These are phyloP conservation scores for Backusella australiensis DNA, from an alignment of 192 early-diverging fungal genomes.

Conservation along the genomic window DNA sequence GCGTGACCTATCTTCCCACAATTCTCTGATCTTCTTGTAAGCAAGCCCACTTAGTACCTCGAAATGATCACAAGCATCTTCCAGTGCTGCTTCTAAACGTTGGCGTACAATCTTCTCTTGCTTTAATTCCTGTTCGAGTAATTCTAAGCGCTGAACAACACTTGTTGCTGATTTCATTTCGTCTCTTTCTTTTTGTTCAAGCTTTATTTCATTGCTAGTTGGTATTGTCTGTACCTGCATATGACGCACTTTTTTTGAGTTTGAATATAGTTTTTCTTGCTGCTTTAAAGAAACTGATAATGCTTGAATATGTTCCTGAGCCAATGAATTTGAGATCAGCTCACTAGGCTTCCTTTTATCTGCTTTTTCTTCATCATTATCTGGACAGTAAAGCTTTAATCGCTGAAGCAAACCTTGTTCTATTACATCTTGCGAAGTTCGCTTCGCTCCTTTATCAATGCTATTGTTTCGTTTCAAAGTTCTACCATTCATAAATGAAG, in stretches of 20 bases:
- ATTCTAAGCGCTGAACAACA: background rate
- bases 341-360: slow-evolving; percentile 20
- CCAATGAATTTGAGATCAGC: slow-evolving; percentile 10
- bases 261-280: background rate
- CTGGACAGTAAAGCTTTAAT: background rate
- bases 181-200: slow-evolving; percentile 5
- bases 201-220: background rate
- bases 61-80: slow-evolving; percentile 49
- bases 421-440: slow-evolving; percentile 6
- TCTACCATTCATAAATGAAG: background rate
- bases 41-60: slow-evolving; percentile 47
- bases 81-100: slow-evolving; percentile 40
- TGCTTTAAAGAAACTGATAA: slow-evolving; percentile 11
- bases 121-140: slow-evolving; percentile 8
- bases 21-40: slow-evolving; percentile 48
- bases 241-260: slow-evolving; percentile 26
- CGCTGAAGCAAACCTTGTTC: slow-evolving; percentile 4
- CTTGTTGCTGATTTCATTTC: background rate
- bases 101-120: slow-evolving; percentile 14
- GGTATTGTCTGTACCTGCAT: slow-evolving; percentile 33
- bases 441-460: background rate
- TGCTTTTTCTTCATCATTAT: background rate
- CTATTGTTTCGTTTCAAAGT: background rate
- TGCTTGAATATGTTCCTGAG: slow-evolving; percentile 23
- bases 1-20: slow-evolving; percentile 39